Conservation (phyloP, 805 yeast genomes). For the Saccharomycopsis babjevae region DNA sequence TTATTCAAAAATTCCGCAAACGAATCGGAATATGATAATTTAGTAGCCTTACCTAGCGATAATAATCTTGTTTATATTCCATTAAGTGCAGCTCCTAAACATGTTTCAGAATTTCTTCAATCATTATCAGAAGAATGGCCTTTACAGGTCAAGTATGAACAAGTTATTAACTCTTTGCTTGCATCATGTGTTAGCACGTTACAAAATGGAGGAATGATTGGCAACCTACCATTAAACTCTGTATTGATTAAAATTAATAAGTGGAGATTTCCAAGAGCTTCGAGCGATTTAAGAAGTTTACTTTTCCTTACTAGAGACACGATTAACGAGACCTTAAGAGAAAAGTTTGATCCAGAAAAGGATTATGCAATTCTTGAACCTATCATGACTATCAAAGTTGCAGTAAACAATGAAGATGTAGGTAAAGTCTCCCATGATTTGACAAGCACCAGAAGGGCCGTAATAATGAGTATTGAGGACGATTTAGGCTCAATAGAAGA, state of each 20-base stretch:
- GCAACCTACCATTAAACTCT: slow-evolving; percentile 51
- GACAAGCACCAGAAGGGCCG: slow-evolving; percentile 67
- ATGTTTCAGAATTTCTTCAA: slow-evolving; percentile 8
- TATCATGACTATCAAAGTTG: slow-evolving; percentile 64
- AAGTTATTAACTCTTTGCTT: slow-evolving; percentile 41
- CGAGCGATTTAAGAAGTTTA: slow-evolving; percentile 29
- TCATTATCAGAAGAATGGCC: slow-evolving; percentile 32
- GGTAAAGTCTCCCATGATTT: slow-evolving; percentile 83
- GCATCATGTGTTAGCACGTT: slow-evolving; percentile 53
- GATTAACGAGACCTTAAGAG: slow-evolving; percentile 29
- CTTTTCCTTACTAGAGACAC: slow-evolving; percentile 39
- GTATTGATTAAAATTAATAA: slow-evolving; percentile 40
- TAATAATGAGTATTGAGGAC: slow-evolving; percentile 62
- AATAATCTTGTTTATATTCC: slow-evolving; percentile 32
- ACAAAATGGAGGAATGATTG: slow-evolving; percentile 56
- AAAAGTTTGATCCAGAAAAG: slow-evolving; percentile 13
- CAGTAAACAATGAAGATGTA: slow-evolving; percentile 57
- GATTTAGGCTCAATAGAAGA: slow-evolving; percentile 31
- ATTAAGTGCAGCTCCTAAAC: slow-evolving; percentile 13
- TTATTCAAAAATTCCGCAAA: slow-evolving; percentile 32
- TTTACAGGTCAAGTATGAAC: slow-evolving; percentile 33
- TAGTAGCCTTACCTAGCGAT: slow-evolving; percentile 28
- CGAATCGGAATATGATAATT: slow-evolving; percentile 17
- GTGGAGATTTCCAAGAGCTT: slow-evolving; percentile 47
- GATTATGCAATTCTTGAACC: slow-evolving; percentile 70